Conservation (phyloP, 331 rosid species). For the Acacia pycnantha region DNA sequence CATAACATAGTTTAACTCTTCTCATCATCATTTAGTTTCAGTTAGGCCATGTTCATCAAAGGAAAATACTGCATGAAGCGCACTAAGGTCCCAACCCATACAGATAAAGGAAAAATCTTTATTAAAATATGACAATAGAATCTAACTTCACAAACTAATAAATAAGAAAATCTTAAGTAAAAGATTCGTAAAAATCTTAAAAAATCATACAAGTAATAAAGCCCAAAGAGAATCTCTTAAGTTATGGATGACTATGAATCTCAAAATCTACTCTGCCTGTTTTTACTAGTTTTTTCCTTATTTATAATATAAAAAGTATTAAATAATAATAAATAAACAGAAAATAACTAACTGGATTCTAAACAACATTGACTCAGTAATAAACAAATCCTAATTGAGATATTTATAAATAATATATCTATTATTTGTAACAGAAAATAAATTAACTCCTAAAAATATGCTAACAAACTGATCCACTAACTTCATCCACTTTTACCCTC, state of each 20-base stretch:
- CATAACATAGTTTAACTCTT: too few species aligned
- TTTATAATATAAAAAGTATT: background rate
- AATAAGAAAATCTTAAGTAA: conserved; percentile 23
- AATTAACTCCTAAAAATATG: too few species aligned
- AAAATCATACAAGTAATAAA: background rate
- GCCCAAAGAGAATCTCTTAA: too few species aligned
- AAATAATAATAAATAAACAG: background rate
- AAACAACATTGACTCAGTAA: background rate
- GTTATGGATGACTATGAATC: background rate
- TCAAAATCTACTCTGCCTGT: background rate
- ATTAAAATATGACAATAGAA: background rate
- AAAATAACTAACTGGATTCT: background rate
- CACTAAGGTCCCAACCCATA: too few species aligned
- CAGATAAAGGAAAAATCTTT: background rate
- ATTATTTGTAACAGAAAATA: too few species aligned
- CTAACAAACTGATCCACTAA: too few species aligned
- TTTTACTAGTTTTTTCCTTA: background rate
- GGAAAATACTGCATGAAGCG: too few species aligned
- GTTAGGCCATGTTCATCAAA: too few species aligned
- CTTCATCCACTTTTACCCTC: background rate
- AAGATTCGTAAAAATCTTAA: background rate
- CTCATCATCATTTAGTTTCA: too few species aligned
- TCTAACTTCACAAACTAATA: background rate
- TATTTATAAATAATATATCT: too few species aligned
- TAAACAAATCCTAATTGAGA: background rate